phyloP scores from a whole-genome alignment of 305 asterid species.

The Ajuga reptans region DNA sequence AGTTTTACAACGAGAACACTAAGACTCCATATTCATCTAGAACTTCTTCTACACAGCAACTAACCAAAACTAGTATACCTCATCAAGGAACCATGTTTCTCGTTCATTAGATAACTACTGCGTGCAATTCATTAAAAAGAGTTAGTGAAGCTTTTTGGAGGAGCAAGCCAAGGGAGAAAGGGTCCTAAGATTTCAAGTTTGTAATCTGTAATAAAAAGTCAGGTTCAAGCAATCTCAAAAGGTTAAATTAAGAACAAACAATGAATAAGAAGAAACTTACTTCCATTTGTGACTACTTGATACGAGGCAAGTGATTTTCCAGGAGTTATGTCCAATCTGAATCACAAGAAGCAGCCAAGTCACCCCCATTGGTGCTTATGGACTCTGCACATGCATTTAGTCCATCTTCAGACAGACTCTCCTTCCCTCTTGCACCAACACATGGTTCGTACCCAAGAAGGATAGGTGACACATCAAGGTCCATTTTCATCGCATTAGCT shows the following conservation, averaged over 20 bases:
- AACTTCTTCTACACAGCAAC: background rate
- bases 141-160: background rate
- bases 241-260: background rate
- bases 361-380: slow-evolving; percentile 53
- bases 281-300: slow-evolving; percentile 21
- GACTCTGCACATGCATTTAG: slow-evolving; percentile 50
- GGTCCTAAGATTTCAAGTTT: background rate
- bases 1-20: background rate
- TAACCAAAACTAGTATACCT: background rate
- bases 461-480: slow-evolving; percentile 29
- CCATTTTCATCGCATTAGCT: slow-evolving; percentile 17
- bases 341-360: slow-evolving; percentile 53
- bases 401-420: slow-evolving; percentile 6
- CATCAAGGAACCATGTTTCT: background rate
- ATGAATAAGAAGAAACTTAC: slow-evolving; percentile 14
- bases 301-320: slow-evolving; percentile 29
- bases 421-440: slow-evolving; percentile 26
- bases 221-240: background rate
- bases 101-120: background rate
- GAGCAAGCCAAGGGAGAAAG: background rate
- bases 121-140: background rate
- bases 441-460: slow-evolving; percentile 36
- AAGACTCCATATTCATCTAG: background rate
- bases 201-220: background rate
- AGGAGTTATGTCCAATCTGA: slow-evolving; percentile 58